A percentile compares a stretch with the other conserved stretches of the same genome.
phyloP scores from a whole-genome alignment of 208 protist genomes.

The Vickermania ingenoplastis region DNA sequence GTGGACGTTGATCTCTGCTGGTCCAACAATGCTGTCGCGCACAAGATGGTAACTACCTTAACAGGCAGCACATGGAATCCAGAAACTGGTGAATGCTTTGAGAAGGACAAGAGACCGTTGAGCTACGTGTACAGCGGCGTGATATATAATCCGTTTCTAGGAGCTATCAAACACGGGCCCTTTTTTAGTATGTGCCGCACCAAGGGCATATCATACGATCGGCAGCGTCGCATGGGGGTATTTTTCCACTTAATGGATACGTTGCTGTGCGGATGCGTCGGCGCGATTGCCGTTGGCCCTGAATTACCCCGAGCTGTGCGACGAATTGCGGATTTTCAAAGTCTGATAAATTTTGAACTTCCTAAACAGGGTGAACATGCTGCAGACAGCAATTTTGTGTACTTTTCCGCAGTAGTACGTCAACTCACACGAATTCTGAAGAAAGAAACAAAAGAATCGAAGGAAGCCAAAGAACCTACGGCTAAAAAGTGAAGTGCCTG shows the following conservation, averaged over 20 bases:
- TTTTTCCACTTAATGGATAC: conserved; percentile 84
- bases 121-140: conserved; percentile 84
- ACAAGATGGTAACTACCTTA: conserved; percentile 42
- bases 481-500: conserved; percentile 3
- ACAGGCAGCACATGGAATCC: conserved; percentile 31
- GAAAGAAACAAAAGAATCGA: conserved; percentile 3
- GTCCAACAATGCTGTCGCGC: conserved; percentile 74
- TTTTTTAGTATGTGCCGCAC: conserved; percentile 82
- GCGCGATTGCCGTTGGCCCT: conserved; percentile 56
- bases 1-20: conserved; percentile 85
- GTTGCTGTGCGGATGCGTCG: conserved; percentile 71
- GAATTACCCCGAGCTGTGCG: conserved; percentile 22
- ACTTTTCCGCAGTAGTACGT: conserved; percentile 66
- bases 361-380: conserved; percentile 82
- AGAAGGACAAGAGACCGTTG: conserved; percentile 7
- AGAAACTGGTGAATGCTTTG: conserved; percentile 13
- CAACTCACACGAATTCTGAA: conserved; percentile 47
- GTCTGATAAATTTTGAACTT: conserved; percentile 66
- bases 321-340: conserved; percentile 70
- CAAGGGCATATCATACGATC: conserved; percentile 64
- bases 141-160: conserved; percentile 84
- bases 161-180: conserved; percentile 51
- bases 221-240: conserved; percentile 31
- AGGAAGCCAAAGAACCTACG: neutral
- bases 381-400: conserved; percentile 81